A percentile compares a stretch with the other conserved stretches of the same genome.
phyloP scores from a whole-genome alignment of 2,329 filamentous ascomycete genomes.

The Fusarium sp. region DNA sequence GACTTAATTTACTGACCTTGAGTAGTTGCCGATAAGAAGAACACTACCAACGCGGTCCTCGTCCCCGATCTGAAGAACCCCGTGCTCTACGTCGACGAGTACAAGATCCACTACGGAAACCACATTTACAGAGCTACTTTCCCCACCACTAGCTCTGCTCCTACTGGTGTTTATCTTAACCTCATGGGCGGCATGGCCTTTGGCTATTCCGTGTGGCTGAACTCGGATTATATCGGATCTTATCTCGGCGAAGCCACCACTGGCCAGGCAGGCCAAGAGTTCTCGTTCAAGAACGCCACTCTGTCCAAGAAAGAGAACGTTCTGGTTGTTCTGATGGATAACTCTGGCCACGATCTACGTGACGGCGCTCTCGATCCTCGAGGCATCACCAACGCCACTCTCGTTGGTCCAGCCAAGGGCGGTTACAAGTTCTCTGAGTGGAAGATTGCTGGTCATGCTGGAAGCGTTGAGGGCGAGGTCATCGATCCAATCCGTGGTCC shows the following conservation, averaged over 20 bases:
- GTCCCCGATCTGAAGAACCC: constrained; percentile 60
- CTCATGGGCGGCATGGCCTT: constrained; percentile 64
- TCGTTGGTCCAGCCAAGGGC: constrained; percentile 49
- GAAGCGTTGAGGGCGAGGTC: constrained; percentile 55
- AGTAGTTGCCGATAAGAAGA: constrained; percentile 56
- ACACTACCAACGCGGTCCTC: constrained; percentile 55
- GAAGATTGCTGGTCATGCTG: constrained; percentile 67
- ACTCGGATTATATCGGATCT: constrained; percentile 64
- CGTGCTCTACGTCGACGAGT: constrained; percentile 66
- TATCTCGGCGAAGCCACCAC: constrained; percentile 59
- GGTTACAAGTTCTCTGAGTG: constrained; percentile 59
- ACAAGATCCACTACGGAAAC: constrained; percentile 62
- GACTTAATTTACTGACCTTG: neutral
- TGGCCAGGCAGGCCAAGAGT: constrained; percentile 48
- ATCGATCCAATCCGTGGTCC: constrained; percentile 65
- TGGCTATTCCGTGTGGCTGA: constrained; percentile 67
- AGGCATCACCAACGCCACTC: constrained; percentile 62
- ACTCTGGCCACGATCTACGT: constrained; percentile 67
- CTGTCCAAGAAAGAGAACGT: constrained; percentile 55
- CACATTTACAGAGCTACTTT: constrained; percentile 65
- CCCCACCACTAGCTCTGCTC: constrained; percentile 46
- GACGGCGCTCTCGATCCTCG: constrained; percentile 57
- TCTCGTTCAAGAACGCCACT: constrained; percentile 62
- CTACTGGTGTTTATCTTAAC: constrained; percentile 58
- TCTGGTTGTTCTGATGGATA: constrained; percentile 66